Evolutionary conservation across 2,329 filamentous ascomycete genomes (phyloP).

Genomic region (Tolypocladium amazonense): DNA sequence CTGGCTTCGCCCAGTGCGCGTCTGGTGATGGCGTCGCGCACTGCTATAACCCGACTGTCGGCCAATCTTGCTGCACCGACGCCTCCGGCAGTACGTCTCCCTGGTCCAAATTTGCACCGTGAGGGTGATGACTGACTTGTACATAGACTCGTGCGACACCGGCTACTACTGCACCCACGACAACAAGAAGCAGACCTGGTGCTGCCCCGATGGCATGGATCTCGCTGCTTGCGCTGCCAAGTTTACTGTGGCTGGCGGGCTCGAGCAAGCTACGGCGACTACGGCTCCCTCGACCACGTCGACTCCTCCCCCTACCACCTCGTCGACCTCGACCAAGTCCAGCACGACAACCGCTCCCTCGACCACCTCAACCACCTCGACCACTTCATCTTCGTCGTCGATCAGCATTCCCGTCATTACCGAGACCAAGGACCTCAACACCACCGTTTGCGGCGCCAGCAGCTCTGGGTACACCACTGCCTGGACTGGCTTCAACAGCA

Average conservation of each 20-base stretch:
- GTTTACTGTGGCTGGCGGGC: constrained; percentile 37
- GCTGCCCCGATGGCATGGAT: constrained; percentile 47
- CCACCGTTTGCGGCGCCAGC: constrained; percentile 12
- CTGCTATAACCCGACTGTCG: constrained; percentile 43
- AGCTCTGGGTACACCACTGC: constrained; percentile 16
- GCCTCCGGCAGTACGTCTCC: constrained; percentile 41
- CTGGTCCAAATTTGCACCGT: background rate
- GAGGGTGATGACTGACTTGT: background rate
- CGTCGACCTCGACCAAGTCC: constrained; percentile 8
- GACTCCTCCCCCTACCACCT: constrained; percentile 9
- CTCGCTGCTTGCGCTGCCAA: constrained; percentile 43
- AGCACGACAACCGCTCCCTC: constrained; percentile 8
- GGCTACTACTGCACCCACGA: constrained; percentile 55
- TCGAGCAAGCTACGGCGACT: constrained; percentile 24
- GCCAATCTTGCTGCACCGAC: constrained; percentile 47
- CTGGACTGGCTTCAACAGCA: constrained; percentile 22
- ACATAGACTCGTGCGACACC: constrained; percentile 45
- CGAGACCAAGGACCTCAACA: constrained; percentile 12
- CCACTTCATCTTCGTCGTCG: constrained; percentile 15
- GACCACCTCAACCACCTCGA: constrained; percentile 18
- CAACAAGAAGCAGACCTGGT: constrained; percentile 39
- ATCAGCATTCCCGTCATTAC: constrained; percentile 11
- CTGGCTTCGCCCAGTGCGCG: constrained; percentile 36
- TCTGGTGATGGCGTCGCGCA: constrained; percentile 39
- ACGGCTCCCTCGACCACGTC: constrained; percentile 15